Base-by-base conservation (phyloP, 2,329 filamentous ascomycete species). In the Cryoendolithus antarcticus region DNA sequence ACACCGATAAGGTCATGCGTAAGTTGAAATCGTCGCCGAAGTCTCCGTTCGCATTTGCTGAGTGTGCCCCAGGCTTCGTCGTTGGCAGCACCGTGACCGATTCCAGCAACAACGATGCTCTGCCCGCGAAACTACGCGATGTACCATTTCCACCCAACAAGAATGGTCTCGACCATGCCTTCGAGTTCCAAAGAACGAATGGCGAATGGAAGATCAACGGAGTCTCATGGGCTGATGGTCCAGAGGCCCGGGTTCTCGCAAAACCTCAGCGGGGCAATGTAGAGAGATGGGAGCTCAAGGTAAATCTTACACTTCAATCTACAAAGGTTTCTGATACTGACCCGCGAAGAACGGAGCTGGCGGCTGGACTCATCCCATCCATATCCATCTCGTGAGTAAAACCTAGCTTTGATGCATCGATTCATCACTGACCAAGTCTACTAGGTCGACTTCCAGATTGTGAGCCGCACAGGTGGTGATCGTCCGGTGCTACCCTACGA, bases 401-500 rank as follows among this genome's bases (percentile, higher is more conserved):
- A 66, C 64, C 28, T 69, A 68, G 55, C 63, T 65, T 2, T 72
- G 75, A 47, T 72, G 71, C 1, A 55, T 64, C 31, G 73, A 77
- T 53, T 67, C 77, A 35, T 74, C 77, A 49, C 62, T 77, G 2
- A 66, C 6, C 33, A 40, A 34, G 37, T 40, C 13, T 30, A 40
- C 34, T 34, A 36, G 7, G 12, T 78, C 34, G 72, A 77, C 48
- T 72, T 77, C 55, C 65, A 70, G 41, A 61, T 77, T 29, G 48
- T 75, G 12, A 61, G 58, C 6, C 68, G 73, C n/a, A 64, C 51
- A 0, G 67, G 68, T 2, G 64, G 64, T 6, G 56, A 61, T 9
- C 59, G 63, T 2, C 49, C 47, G 9, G 33, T 75, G 3, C 48
- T 62, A 44, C 62, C 69, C 0, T 77, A 77, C 46, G 74, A 77